A percentile compares a stretch with the other conserved stretches of the same genome.
Evolutionary conservation across 768 basidiomycete species (phyloP).

Genomic region (Boletus tylopilopsis): DNA sequence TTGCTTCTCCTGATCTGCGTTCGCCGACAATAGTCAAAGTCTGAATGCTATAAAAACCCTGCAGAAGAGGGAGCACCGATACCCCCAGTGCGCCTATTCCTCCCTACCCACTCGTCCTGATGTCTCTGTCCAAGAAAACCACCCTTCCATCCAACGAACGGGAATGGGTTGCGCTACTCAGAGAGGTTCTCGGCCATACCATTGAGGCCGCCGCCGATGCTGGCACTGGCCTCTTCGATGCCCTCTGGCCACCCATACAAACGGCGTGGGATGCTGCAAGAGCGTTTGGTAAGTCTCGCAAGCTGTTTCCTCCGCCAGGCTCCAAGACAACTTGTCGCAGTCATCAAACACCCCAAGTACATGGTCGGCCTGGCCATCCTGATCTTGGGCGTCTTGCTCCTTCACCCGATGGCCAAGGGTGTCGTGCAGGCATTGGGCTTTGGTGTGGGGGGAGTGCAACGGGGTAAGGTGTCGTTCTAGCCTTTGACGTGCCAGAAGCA

Average conservation of each 20-base stretch:
- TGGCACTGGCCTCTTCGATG: not conserved
- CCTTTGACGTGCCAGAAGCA: not conserved
- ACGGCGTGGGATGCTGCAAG: not conserved
- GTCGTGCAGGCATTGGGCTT: not conserved
- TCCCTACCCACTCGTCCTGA: not conserved
- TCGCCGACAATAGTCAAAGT: not conserved
- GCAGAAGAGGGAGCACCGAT: not conserved
- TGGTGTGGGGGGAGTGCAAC: fast-evolving
- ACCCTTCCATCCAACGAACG: not conserved
- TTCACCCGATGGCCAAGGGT: not conserved
- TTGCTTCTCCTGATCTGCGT: not conserved
- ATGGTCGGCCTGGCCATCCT: not conserved
- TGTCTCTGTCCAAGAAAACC: not conserved
- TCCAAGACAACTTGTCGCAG: not conserved
- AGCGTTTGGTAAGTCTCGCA: slow-evolving; percentile 1
- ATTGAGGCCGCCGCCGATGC: fast-evolving
- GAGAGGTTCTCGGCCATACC: fast-evolving
- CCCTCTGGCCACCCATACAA: not conserved
- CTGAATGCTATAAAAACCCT: not conserved
- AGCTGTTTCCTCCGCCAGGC: not conserved
- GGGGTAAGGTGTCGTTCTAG: slow-evolving; percentile 3
- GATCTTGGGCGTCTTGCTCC: not conserved
- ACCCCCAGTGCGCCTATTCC: not conserved
- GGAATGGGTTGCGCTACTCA: not conserved
- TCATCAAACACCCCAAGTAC: not conserved